Evolutionary conservation across 768 basidiomycete species (phyloP).

Genomic region (Pulveroboletus sp.): DNA sequence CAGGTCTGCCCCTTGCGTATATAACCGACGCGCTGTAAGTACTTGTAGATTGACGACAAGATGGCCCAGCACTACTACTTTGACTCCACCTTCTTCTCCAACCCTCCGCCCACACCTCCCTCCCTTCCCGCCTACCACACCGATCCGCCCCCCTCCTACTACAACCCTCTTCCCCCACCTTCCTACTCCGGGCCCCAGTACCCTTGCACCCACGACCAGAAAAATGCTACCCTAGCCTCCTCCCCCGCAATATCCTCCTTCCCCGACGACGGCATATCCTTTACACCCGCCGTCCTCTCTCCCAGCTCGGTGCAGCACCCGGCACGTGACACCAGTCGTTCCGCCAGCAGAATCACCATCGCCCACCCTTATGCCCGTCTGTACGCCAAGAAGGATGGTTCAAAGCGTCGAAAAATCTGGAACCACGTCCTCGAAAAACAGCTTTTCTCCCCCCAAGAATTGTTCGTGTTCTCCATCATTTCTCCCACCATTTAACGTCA

Average conservation of each 20-base stretch:
- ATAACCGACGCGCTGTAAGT: constrained; percentile 11
- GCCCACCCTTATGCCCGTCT: constrained; percentile 69
- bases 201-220: not conserved
- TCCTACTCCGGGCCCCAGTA: no score
- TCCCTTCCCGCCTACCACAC: constrained; percentile 7
- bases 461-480: constrained; percentile 40
- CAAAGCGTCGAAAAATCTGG: constrained; percentile 73
- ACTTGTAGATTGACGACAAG: constrained; percentile 6
- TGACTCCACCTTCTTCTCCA: constrained; percentile 6
- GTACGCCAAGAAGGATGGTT: constrained; percentile 57
- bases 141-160: constrained; percentile 12
- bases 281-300: constrained; percentile 1
- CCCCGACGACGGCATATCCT: constrained; percentile 24
- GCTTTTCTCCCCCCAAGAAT: constrained; percentile 61
- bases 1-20: constrained; percentile 8
- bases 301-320: constrained; percentile 14
- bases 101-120: not conserved
- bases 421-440: constrained; percentile 72
- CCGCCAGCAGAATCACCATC: constrained; percentile 34
- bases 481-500: not conserved
- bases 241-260: constrained; percentile 13
- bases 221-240: not conserved
- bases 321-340: constrained; percentile 15
- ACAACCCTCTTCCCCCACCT: not conserved
- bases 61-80: constrained; percentile 21